Percentiles rank a stretch among this genome's conserved stretches.
Conservation (phyloP, 345 rosid species). For the Psidium friedrichsthalianum region DNA sequence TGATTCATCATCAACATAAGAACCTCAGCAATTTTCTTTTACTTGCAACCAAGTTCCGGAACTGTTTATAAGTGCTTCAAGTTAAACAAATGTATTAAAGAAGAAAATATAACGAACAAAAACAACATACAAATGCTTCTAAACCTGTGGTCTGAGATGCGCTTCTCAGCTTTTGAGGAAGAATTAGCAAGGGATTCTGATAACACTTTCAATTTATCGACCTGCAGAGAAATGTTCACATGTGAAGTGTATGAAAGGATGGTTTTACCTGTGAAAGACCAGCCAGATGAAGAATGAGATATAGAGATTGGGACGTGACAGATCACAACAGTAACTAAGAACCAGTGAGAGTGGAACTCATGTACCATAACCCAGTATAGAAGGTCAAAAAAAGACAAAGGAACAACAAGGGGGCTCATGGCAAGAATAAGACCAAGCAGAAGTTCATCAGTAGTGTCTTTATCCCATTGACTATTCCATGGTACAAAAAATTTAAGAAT, state of each 20-base stretch:
- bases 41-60: not conserved
- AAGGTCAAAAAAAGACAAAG: not conserved
- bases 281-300: not conserved
- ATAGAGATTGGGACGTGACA: not conserved
- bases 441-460: not conserved
- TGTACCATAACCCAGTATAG: not conserved
- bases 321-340: not conserved
- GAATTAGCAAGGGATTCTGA: slow-evolving; percentile 74
- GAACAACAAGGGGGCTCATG: not conserved
- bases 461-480: not conserved
- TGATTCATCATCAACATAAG: not conserved
- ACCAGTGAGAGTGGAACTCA: not conserved
- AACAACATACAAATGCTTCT: not conserved
- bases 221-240: slow-evolving; percentile 24
- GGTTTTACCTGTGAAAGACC: not conserved
- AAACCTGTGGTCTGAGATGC: slow-evolving; percentile 78
- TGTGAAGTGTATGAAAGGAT: not conserved
- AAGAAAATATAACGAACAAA: not conserved
- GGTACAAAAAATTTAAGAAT: not conserved
- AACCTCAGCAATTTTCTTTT: not conserved
- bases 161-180: slow-evolving; percentile 62
- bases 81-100: not conserved
- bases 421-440: not conserved
- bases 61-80: not conserved
- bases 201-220: slow-evolving; percentile 71